Conservation (phyloP, 306 rosid species). For the Hylodesmum podocarpum region DNA sequence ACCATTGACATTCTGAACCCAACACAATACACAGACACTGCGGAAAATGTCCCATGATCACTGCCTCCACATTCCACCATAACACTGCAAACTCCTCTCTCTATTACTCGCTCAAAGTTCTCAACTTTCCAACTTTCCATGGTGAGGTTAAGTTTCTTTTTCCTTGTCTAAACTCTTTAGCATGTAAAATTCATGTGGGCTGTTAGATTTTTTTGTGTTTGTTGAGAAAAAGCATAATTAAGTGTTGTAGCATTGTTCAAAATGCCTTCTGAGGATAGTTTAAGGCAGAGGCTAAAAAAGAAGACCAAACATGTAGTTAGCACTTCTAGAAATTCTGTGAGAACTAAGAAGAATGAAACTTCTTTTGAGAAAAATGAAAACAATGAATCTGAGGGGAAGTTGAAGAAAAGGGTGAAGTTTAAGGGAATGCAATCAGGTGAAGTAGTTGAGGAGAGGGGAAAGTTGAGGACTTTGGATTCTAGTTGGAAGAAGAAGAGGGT, state of each 20-base stretch:
- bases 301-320: conserved; percentile 9
- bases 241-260: background rate
- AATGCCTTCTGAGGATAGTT: conserved; percentile 36
- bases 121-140: background rate
- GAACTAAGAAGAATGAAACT: background rate
- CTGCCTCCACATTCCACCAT: conserved; percentile 22
- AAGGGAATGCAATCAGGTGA: background rate
- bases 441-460: conserved; percentile 28
- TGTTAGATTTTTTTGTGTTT: background rate
- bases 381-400: conserved; percentile 28
- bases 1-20: background rate
- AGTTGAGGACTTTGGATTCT: conserved; percentile 33
- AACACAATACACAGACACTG: background rate
- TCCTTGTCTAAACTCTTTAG: background rate
- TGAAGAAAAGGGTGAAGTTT: conserved; percentile 24
- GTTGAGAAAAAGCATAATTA: background rate
- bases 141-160: background rate
- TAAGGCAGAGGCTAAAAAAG: conserved; percentile 29
- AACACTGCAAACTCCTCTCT: background rate
- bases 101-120: background rate
- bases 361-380: conserved; percentile 5
- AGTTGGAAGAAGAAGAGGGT: conserved; percentile 40
- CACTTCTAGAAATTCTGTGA: conserved; percentile 10
- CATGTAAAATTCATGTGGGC: background rate
- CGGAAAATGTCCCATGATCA: background rate